phyloP scores from a whole-genome alignment of 768 basidiomycete genomes.

The Lenzites betulinus region DNA sequence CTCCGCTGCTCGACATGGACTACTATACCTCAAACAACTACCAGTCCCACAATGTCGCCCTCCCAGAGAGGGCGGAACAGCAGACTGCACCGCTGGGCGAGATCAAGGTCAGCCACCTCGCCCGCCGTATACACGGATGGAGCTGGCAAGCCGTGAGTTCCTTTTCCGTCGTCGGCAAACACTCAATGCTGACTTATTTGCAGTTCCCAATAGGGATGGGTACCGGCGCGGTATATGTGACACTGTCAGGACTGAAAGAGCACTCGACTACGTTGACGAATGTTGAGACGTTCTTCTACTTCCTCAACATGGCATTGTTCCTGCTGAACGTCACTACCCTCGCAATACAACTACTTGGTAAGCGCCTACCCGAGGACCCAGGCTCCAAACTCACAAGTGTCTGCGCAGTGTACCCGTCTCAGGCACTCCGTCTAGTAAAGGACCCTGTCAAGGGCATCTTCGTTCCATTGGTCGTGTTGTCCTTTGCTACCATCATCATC shows the following conservation, averaged over 20 bases:
- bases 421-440: constrained; percentile 43
- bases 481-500: constrained; percentile 51
- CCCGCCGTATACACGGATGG: constrained; percentile 51
- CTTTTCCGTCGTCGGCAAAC: constrained; percentile 25
- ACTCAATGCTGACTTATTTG: constrained; percentile 5
- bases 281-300: constrained; percentile 48
- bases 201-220: constrained; percentile 55
- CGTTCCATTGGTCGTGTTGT: constrained; percentile 44
- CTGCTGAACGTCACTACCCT: constrained; percentile 45
- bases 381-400: background rate
- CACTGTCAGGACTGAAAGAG: constrained; percentile 42
- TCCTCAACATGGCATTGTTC: constrained; percentile 47
- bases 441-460: constrained; percentile 50
- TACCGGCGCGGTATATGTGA: constrained; percentile 52
- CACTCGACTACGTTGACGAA: constrained; percentile 35
- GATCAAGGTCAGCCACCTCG: constrained; percentile 36
- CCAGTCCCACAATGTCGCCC: constrained; percentile 12
- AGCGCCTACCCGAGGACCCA: constrained; percentile 14
- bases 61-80: constrained; percentile 3
- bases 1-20: constrained; percentile 7
- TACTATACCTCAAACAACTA: constrained; percentile 5
- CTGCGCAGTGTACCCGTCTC: constrained; percentile 44
- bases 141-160: constrained; percentile 50
- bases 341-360: constrained; percentile 44
- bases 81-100: background rate